Evolutionary conservation across 768 basidiomycete genomes (phyloP).

Genomic region (Lentinula sp.): DNA sequence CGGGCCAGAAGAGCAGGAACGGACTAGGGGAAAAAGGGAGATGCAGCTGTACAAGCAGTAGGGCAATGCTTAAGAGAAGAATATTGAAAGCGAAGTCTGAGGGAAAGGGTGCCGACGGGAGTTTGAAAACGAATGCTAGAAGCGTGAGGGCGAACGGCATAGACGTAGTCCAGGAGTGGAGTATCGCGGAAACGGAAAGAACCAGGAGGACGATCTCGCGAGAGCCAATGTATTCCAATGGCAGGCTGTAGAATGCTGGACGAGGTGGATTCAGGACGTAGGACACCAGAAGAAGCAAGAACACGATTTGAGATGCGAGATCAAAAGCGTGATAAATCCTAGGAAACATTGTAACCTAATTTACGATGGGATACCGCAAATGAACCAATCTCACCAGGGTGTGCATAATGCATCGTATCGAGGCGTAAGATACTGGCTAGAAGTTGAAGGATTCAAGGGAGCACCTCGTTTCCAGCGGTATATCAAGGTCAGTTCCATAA

Average conservation of each 20-base stretch:
- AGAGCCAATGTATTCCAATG: conserved; percentile 15
- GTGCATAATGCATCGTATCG: conserved; percentile 34
- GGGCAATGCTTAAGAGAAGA: conserved; percentile 31
- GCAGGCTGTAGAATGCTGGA: conserved; percentile 17
- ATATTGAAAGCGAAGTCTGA: conserved; percentile 32
- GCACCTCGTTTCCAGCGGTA: conserved; percentile 33
- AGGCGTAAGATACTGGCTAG: conserved; percentile 8
- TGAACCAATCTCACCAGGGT: conserved; percentile 32
- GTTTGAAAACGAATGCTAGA: conserved; percentile 30
- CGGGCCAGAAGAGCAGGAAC: conserved; percentile 32
- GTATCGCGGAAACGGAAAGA: conserved; percentile 30
- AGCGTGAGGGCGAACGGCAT: conserved; percentile 31
- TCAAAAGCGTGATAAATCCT: conserved; percentile 43
- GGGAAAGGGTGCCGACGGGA: conserved; percentile 39
- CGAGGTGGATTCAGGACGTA: conserved; percentile 36
- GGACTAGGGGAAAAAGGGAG: conserved; percentile 38
- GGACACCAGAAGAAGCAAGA: conserved; percentile 34
- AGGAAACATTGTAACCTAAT: background rate
- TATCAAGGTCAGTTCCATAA: conserved; percentile 31
- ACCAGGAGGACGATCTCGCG: conserved; percentile 33
- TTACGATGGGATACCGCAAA: background rate
- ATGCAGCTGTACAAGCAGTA: conserved; percentile 42
- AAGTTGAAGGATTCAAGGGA: background rate
- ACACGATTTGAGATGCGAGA: conserved; percentile 27
- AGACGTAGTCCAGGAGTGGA: conserved; percentile 24